Percentiles rank a stretch among this genome's conserved stretches.
Conservation (phyloP, 192 early-diverging fungal species). For the Martensiomyces pterosporus region DNA sequence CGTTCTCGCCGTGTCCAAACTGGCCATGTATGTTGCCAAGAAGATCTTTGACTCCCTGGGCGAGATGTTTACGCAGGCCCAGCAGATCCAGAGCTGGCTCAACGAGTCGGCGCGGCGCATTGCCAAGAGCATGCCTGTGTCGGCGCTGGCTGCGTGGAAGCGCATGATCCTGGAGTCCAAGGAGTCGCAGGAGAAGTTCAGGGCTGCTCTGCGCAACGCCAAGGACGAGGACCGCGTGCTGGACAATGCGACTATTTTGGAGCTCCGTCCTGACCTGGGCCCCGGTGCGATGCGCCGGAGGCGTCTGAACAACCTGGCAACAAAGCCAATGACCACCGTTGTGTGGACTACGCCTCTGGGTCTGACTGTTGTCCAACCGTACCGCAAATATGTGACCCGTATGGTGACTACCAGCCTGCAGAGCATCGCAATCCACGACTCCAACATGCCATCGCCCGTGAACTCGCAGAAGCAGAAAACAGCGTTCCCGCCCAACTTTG, state of each 20-base stretch:
- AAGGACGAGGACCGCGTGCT: constrained; percentile 6
- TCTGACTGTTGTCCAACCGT: constrained; percentile 95
- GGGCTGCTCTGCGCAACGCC: constrained; percentile 14
- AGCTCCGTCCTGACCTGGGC: constrained; percentile 33
- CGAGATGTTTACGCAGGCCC: constrained; percentile 86
- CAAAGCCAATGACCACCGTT: constrained; percentile 81
- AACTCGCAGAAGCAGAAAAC: constrained; percentile 89
- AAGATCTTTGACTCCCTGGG: constrained; percentile 83
- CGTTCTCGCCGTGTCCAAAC: constrained; percentile 11
- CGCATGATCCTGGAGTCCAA: constrained; percentile 21
- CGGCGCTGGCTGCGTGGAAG: constrained; percentile 41
- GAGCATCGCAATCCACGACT: constrained; percentile 69
- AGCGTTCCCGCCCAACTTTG: constrained; percentile 98
- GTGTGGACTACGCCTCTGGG: constrained; percentile 96
- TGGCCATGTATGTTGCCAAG: constrained; percentile 72
- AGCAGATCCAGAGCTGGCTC: constrained; percentile 91
- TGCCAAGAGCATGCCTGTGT: constrained; percentile 68
- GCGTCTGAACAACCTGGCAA: constrained; percentile 31
- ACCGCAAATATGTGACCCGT: constrained; percentile 67
- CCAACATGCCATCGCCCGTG: constrained; percentile 66
- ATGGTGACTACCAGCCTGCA: constrained; percentile 77
- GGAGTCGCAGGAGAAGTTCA: constrained; percentile 24
- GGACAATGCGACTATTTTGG: constrained; percentile 15
- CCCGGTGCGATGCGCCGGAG: constrained; percentile 29
- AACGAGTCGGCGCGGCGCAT: constrained; percentile 81